These are phyloP conservation scores for Centrapalus pauciflorus DNA, from an alignment of 129 eudicot genomes.

Conservation along the genomic window DNA sequence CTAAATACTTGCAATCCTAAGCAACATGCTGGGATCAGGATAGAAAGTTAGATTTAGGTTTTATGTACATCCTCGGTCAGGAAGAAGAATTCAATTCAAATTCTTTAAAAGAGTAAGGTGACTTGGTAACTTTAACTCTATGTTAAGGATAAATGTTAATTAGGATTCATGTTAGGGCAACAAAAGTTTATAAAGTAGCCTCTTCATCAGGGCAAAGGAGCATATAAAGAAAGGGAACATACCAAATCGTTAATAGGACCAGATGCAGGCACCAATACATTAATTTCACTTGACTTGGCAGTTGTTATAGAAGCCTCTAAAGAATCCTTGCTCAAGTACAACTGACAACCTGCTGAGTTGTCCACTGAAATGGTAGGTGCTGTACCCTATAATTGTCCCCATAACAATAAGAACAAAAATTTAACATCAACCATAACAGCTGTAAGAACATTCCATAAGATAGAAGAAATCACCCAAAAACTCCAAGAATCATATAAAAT, in stretches of 20 bases:
- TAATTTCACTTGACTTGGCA: conserved; percentile 94
- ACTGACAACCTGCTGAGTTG: conserved; percentile 87
- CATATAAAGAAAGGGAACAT: conserved; percentile 10
- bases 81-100: too few relatives aligned
- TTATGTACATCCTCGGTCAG: neutral
- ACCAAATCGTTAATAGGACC: conserved; percentile 84
- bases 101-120: too few relatives aligned
- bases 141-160: too few relatives aligned
- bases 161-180: neutral
- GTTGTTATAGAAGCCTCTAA: conserved; percentile 82
- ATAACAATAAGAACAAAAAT: neutral
- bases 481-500: neutral
- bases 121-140: too few relatives aligned
- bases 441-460: neutral
- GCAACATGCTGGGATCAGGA: neutral
- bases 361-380: conserved; percentile 95
- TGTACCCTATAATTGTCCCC: conserved; percentile 49
- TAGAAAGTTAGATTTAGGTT: neutral
- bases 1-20: neutral
- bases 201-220: neutral
- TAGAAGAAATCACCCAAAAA: neutral
- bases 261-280: conserved; percentile 80
- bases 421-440: neutral
- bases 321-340: conserved; percentile 87
- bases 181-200: too few relatives aligned